These are phyloP conservation scores for Calonectria pseudoreteaudii DNA, from an alignment of 2,329 filamentous ascomycete species.

Conservation along the genomic window DNA sequence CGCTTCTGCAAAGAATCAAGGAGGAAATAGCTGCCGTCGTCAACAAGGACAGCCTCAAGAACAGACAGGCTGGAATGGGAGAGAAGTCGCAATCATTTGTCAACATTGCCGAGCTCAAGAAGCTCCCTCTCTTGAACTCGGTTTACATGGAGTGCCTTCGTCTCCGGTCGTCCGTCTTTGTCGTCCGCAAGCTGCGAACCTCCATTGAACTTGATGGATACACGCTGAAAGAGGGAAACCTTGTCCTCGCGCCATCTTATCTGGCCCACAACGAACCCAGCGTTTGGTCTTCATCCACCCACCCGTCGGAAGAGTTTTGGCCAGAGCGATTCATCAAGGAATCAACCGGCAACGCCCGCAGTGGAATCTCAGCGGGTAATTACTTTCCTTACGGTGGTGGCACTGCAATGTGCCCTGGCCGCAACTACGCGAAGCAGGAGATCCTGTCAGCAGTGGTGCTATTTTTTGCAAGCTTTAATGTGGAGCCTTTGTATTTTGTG, in stretches of 20 bases:
- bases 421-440: slow-evolving; percentile 43
- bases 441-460: slow-evolving; percentile 38
- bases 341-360: slow-evolving; percentile 14
- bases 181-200: slow-evolving; percentile 36
- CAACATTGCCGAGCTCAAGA: slow-evolving; percentile 30
- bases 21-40: slow-evolving; percentile 26
- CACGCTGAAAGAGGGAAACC: slow-evolving; percentile 34
- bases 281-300: slow-evolving; percentile 27
- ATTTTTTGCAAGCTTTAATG: slow-evolving; percentile 32
- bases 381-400: slow-evolving; percentile 43
- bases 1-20: slow-evolving; percentile 30
- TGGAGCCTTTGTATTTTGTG: slow-evolving; percentile 32
- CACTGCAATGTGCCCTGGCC: slow-evolving; percentile 41
- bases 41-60: slow-evolving; percentile 6
- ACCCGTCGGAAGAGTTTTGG: slow-evolving; percentile 38
- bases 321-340: slow-evolving; percentile 37
- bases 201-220: slow-evolving; percentile 40
- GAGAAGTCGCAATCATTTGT: slow-evolving; percentile 4
- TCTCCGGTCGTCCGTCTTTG: slow-evolving; percentile 36
- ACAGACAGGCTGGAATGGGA: not conserved
- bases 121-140: slow-evolving; percentile 34
- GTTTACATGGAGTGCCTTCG: slow-evolving; percentile 38
- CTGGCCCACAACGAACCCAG: slow-evolving; percentile 35
- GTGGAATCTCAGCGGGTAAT: slow-evolving; percentile 31
- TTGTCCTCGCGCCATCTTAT: slow-evolving; percentile 38